A percentile compares a stretch with the other conserved stretches of the same genome.
These are phyloP conservation scores for Pterothamnion heteromorphum DNA, from an alignment of 31 red algal genomes.

Conservation along the genomic window DNA sequence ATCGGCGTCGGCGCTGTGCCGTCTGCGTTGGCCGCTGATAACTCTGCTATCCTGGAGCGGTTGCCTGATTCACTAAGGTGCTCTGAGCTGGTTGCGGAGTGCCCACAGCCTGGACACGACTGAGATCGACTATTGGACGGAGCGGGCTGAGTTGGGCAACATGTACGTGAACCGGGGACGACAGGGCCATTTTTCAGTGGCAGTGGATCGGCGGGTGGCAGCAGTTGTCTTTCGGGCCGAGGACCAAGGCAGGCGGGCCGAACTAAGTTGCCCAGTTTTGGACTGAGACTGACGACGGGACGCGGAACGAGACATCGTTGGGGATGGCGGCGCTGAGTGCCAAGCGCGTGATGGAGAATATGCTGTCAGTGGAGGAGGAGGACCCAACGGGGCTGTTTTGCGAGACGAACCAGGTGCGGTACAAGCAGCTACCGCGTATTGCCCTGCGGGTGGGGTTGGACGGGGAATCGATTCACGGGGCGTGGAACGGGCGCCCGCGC, in stretches of 20 bases:
- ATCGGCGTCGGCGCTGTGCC: constrained; percentile 58
- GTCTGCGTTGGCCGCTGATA: constrained; percentile 63
- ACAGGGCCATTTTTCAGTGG: constrained; percentile 59
- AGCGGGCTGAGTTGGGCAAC: constrained; percentile 60
- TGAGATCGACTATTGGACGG: constrained; percentile 57
- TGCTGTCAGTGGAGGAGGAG: constrained; percentile 59
- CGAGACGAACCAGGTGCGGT: constrained; percentile 62
- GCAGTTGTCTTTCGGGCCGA: constrained; percentile 49
- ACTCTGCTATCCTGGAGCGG: constrained; percentile 73
- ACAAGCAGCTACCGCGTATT: constrained; percentile 42
- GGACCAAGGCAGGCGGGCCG: constrained; percentile 65
- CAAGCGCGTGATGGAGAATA: constrained; percentile 39
- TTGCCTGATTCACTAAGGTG: constrained; percentile 52
- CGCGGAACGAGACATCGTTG: constrained; percentile 29
- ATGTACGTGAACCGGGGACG: constrained; percentile 58
- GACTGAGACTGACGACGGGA: background rate
- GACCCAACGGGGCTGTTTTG: constrained; percentile 54
- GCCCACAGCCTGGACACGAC: constrained; percentile 51
- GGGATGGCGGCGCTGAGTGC: constrained; percentile 5
- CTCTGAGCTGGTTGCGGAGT: constrained; percentile 59
- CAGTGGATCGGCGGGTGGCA: constrained; percentile 67
- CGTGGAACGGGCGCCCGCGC: too few relatives aligned
- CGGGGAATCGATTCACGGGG: too few relatives aligned
- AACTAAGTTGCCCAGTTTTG: constrained; percentile 59
- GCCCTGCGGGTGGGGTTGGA: constrained; percentile 47